Conservation (phyloP, 257 asterid genomes). For the Vinca minor region DNA sequence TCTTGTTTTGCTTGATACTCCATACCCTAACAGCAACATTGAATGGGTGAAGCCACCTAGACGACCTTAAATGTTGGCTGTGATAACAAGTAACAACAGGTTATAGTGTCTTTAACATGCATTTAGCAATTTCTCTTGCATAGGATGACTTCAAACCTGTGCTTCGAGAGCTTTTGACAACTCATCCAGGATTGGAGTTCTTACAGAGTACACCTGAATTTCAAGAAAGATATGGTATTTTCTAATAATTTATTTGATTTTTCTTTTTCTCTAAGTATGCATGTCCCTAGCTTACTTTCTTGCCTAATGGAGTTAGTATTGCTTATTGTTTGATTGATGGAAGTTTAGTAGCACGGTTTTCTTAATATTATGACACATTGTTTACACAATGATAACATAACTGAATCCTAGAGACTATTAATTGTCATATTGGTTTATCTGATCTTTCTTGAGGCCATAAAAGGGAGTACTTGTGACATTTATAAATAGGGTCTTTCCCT, state of each 20-base stretch:
- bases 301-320: background rate
- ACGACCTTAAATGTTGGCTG: background rate
- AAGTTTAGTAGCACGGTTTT: background rate
- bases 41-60: background rate
- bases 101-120: background rate
- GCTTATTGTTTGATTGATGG: background rate
- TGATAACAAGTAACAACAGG: no score
- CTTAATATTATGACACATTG: background rate
- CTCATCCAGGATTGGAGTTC: conserved; percentile 99
- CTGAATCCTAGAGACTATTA: background rate
- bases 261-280: background rate
- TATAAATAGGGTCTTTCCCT: background rate
- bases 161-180: conserved; percentile 87
- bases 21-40: background rate
- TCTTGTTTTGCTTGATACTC: background rate
- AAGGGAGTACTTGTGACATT: background rate
- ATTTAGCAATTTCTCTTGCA: conserved; percentile 5
- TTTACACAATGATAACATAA: background rate
- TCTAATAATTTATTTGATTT: conserved; percentile 13
- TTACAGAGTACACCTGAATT: conserved; percentile 97
- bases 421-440: background rate
- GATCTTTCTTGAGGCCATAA: background rate
- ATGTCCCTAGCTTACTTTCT: background rate
- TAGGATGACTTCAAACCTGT: conserved; percentile 94
- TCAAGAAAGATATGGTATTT: conserved; percentile 96